Evolutionary conservation across 2,329 filamentous ascomycete genomes (phyloP), one percentile per base, ranked within the genome.

Genomic region (Gremmenia infestans): DNA sequence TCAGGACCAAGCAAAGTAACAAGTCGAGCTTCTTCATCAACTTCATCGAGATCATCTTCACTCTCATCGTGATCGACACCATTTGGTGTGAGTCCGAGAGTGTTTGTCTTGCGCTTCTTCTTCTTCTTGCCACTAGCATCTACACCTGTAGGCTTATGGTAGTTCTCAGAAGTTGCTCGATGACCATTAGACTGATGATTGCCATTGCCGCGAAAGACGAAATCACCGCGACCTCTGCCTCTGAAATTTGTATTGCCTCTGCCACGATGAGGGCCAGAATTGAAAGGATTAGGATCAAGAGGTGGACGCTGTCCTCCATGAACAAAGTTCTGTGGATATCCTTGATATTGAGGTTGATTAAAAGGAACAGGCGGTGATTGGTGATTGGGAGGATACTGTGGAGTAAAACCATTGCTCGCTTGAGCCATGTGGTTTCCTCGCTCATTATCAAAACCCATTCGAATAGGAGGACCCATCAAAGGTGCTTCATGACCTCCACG

Each of bases 21-120:
- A 61, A 71, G 67, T 60, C 68, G 67, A 54, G 67, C 68, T 66
- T 71, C 69, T 72, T 93, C 89, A 64, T 91, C 87, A 53, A 82
- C 76, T 59, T 88, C 82, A 53, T 86, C 83, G 56, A 67, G 53
- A 48, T 87, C 85, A 55, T 88, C 86, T 58, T 83, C 82, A 50
- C 79, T 84, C 51, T 82, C 80, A 63, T 83, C 80, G 28, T 81
- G 82, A 15, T 71, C 69, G 58, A 64, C 65, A 60, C 65, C 67
- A 63, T 67, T 69, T 53, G 87, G 85, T 8, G 85, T 88, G 49
- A 92, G 76, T 36, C 88, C 88, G 23, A 91, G 78, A 1, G 84
- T 85, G 63, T 88, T 88, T 40, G 82, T 83, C 73, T 85, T 87
- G 55, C 85, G 81, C 75, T 87, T 87, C 76, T 88, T 89, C 70